Evolutionary conservation across 257 asterid species (phyloP).

Genomic region (Perilla frutescens): DNA sequence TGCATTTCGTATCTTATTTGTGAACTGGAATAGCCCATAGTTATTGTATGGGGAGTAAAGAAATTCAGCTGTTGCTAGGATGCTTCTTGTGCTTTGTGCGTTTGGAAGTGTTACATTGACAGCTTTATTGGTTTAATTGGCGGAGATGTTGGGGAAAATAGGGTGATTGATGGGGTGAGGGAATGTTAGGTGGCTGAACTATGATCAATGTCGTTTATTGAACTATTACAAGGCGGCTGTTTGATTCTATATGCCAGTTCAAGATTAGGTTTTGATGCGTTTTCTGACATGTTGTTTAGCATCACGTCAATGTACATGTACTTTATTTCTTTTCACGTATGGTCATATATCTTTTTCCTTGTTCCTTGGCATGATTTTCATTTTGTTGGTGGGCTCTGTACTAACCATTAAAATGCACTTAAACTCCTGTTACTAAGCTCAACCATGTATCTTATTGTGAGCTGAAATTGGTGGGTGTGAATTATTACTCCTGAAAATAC

Average conservation of each 20-base stretch:
- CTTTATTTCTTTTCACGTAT: conserved; percentile 10
- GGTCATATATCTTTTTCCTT: neutral
- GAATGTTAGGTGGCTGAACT: conserved; percentile 24
- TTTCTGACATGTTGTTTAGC: neutral
- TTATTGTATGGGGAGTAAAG: conserved; percentile 4
- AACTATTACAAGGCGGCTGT: conserved; percentile 11
- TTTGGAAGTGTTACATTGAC: neutral
- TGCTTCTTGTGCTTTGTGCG: neutral
- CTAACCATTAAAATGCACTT: neutral
- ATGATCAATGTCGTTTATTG: conserved; percentile 23
- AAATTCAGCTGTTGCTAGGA: neutral
- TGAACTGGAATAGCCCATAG: neutral
- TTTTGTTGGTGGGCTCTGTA: neutral
- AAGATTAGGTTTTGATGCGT: conserved; percentile 1
- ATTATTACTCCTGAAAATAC: neutral
- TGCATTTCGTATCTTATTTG: conserved; percentile 12
- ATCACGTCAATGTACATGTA: conserved; percentile 8
- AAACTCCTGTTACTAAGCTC: neutral
- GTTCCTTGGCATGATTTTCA: conserved; percentile 6
- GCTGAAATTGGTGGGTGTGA: neutral
- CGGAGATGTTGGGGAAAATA: conserved; percentile 5
- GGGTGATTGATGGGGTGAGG: conserved; percentile 30
- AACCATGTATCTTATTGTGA: neutral
- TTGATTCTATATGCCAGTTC: conserved; percentile 22
- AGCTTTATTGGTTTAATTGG: conserved; percentile 23